Base-by-base conservation (phyloP, 768 basidiomycete species). In the Xerocomus brunneocitrinus region DNA sequence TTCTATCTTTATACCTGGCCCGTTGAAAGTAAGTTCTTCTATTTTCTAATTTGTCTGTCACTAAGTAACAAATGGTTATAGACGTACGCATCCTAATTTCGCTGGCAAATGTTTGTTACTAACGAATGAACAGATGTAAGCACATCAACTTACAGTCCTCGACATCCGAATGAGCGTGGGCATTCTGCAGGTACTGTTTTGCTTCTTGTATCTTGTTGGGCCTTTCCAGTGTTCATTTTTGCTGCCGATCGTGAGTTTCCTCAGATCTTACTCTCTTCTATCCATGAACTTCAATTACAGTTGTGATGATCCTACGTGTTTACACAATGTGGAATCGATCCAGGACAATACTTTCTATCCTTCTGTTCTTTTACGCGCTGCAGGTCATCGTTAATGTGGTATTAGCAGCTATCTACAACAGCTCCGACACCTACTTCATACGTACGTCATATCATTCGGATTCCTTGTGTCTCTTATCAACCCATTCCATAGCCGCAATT, bases 251-350 rank as follows among this genome's bases (percentile, higher is more conserved):
- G 58, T 60, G 9, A 41, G 59, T 47, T 34, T 24, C n/a, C 19
- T 2, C 19, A 19, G 19, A 3, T 3, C 3, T 8, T 16, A 13
- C 8, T 16, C 31, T 7, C 16, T 14, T 31, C 5, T 19, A 12
- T 24, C 19, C 45, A 19, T 19, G 19, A 6, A 7, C 25, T 34
- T 32, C 2, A 12, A n/a, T 35, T 38, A 13, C 3, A 60, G 59
- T 59, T 5, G n/a, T 59, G 19, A 60, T 60, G 58, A 45, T 60
- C 24, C 30, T 60, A 8, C 44, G 59, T 0, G 57, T 60, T 0
- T 59, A 59, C 44, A 50, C 57, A 43, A 52, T 60, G 50, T 60
- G 53, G 49, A 35, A 25, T 13, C 52, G 27, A 19, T 61, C 19
- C 19, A 19, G 19, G 19, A 19, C 19, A 19, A 19, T 19, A 19